These are phyloP conservation scores for Ciborinia camelliae DNA, from an alignment of 2,329 filamentous ascomycete genomes.

Conservation along the genomic window DNA sequence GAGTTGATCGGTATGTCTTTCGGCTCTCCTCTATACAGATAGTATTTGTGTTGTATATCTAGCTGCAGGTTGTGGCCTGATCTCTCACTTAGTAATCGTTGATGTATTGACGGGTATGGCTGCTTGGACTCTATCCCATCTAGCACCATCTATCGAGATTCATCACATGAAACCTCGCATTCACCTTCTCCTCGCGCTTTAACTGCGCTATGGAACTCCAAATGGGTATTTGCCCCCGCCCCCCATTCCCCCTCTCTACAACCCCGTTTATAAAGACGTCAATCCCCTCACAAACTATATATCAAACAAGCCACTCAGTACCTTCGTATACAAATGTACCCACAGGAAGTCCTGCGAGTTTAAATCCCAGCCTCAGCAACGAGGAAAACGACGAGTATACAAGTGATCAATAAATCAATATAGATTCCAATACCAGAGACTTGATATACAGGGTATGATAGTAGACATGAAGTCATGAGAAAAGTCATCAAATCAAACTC, in stretches of 20 bases:
- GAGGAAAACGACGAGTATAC: background rate
- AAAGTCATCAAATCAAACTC: background rate
- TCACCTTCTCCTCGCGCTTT: background rate
- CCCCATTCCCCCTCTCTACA: background rate
- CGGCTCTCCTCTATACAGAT: too few relatives aligned
- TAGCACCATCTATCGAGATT: background rate
- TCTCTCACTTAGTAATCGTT: background rate
- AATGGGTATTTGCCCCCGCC: too few relatives aligned
- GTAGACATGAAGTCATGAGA: background rate
- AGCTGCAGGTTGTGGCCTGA: too few relatives aligned
- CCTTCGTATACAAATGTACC: background rate
- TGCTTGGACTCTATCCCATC: background rate
- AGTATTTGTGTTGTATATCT: background rate
- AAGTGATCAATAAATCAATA: background rate
- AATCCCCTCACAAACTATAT: background rate
- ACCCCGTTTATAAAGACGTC: background rate
- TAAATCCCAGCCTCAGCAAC: background rate
- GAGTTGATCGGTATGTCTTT: fast-evolving
- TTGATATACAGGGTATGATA: background rate
- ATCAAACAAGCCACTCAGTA: background rate
- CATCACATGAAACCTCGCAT: background rate
- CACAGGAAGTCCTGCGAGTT: background rate
- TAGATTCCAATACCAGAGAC: background rate
- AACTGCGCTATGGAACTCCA: background rate
- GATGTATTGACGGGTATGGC: background rate